Conservation (phyloP, 1,284 basidiomycete species). For the Vanrija sp. region DNA sequence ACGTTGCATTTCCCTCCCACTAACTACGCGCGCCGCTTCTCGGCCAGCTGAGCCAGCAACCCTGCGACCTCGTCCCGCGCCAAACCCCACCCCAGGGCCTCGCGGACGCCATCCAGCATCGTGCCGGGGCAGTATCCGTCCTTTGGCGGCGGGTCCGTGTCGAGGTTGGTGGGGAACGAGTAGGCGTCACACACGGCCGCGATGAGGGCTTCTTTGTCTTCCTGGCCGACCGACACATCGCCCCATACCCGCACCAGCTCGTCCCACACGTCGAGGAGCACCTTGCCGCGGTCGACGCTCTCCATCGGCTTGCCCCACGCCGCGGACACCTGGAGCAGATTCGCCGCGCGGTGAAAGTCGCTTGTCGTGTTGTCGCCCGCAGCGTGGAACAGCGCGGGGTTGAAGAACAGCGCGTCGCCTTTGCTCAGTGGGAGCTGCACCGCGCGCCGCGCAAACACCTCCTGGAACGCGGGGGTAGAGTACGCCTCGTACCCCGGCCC, state of each 20-base stretch:
- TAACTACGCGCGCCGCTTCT: neutral
- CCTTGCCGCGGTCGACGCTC: constrained; percentile 10
- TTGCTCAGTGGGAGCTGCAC: constrained; percentile 13
- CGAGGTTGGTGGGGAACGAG: constrained; percentile 20
- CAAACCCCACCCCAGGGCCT: neutral
- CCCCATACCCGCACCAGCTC: neutral
- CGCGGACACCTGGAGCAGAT: constrained; percentile 20
- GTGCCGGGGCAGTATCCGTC: constrained; percentile 13
- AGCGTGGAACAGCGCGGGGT: constrained; percentile 24
- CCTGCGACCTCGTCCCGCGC: neutral
- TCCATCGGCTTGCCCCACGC: constrained; percentile 22
- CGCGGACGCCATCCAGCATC: neutral
- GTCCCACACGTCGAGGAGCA: neutral
- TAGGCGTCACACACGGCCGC: constrained; percentile 12
- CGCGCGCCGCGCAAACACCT: constrained; percentile 2
- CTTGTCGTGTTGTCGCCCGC: constrained; percentile 13
- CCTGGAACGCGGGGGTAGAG: neutral
- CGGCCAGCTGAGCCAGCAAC: constrained; percentile 3
- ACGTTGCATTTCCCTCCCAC: too few species aligned
- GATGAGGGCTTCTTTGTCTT: constrained; percentile 1
- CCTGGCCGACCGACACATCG: neutral
- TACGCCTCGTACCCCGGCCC: constrained; percentile 13
- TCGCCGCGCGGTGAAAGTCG: constrained; percentile 8
- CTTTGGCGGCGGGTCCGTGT: constrained; percentile 15
- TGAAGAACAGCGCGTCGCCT: constrained; percentile 26